Evolutionary conservation across 2,329 filamentous ascomycete genomes (phyloP), one percentile per base, ranked within the genome.

Genomic region (Mycogone perniciosa): DNA sequence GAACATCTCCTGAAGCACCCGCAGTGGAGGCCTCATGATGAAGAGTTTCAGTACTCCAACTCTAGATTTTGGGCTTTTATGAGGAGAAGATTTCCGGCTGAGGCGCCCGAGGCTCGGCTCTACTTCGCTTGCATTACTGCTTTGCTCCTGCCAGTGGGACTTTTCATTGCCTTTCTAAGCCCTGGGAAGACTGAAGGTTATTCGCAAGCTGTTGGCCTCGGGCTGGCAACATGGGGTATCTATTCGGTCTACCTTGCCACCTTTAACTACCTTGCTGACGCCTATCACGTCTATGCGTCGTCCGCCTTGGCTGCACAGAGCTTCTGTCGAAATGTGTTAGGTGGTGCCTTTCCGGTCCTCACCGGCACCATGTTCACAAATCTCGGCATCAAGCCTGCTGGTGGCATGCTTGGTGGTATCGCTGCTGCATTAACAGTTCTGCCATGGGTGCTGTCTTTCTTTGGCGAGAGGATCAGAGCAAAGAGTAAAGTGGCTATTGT

Each of bases 201-300:
- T 40, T 54, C 60, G 0, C 59, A 62, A 26, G 65, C 67, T 0
- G 67, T 92, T 3, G 85, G 82, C 0, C 76, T 96, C 33, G 81
- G 76, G 0, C 79, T 89, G 53, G 84, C 89, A 0, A 92, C 87
- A 0, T 87, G 92, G 74, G 86, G 91, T 30, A 95, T 96, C 57
- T 92, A 89, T 66, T 85, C 82, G 38, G 82, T 96, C 34, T 95
- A 95, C 63, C 77, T 96, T 1, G 85, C 90, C 3, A 88, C 89
- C 0, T 96, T 96, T 72, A 96, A 96, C 64, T 96, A 95, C 60
- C 76, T 96, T 1, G 89, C 90, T 20, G 91, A 96, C 63, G 85
- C 85, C 1, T 96, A 96, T 66, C 86, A 90, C 63, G 76, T 80
- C 2, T 96, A 92, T 60, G 89, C 91, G 0, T 89, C 85, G 37